Base-by-base conservation (phyloP, 345 rosid species). In the Salix koriyanagi region DNA sequence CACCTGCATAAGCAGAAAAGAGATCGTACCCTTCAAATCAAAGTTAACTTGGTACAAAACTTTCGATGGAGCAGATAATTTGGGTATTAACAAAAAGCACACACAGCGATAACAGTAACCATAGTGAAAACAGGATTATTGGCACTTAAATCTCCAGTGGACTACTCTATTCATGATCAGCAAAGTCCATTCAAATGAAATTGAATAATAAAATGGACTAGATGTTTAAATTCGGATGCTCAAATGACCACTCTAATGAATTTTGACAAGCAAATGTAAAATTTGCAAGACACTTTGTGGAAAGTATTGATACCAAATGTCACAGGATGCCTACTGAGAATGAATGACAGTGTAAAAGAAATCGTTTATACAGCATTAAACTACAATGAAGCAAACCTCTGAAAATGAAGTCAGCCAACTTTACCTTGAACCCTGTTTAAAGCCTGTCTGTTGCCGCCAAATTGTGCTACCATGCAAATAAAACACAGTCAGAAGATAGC, bases 1-100 rank as follows among this genome's bases (percentile, higher is more conserved):
- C 97, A 79, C 96, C 97, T 92, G 78, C 50, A 69, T 12, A 37
- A 42, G 44, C 12, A 67, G 23, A 62, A 13, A 71, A 23, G 4
- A 69, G 14, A 25, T 19, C 26, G 2, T 2, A 44, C 13, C 10
- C 67, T 58, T 36, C 4, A 21, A 32, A 61, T 30, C 28, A 11
- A 65, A 30, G 32, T 14, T 62, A 25, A 62, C 28, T 62, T 62
- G 30, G 66, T 2, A 0, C 0, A 23, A 41, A 41, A 41, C 13
- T 41, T 7, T 41, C 0, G 46, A 41, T 41, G 44, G 44, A 41
- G 44, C 12, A 10, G 12, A 41, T 41, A 41, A 9, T 12, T 41
- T 7, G 30, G 32, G 48, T 44, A 44, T 44, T 11, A 44, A 44
- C 2, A 44, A 39, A 44, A 44, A 12, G 48, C 15, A 44, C 16